Evolutionary conservation across 352 stramenopile genomes (phyloP), one percentile per base, ranked within the genome.

Genomic region (Thraustotheca clavata): DNA sequence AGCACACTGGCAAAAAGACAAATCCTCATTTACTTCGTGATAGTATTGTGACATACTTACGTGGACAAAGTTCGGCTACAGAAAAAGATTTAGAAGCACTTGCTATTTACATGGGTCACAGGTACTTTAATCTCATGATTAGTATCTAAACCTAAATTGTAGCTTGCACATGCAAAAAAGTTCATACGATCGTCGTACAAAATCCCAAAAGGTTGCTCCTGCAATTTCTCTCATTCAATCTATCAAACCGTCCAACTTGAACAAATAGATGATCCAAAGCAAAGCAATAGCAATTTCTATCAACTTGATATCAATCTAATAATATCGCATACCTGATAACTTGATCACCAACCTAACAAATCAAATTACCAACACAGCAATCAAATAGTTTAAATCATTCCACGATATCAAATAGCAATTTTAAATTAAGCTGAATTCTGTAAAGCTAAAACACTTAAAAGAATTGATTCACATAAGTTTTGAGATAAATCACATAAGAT

Each of bases 81-180:
- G 76, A 84, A 43, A 82, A 83, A 67, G 72, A 76, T 62, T 62
- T 85, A 20, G 76, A 89, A 59, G 77, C 77, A 8, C 66, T 85
- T 31, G 76, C 79, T 3, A 71, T 89, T 18, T 89, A 77, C 46
- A 89, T 89, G 79, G 79, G 79, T 3, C 79, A 88, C 68, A 80
- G 70, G 18, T 65, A 65, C 20, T 9, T 8, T 55, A 49, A 63
- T 14, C 34, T 54, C n/a, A 11, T 2, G 43, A 14, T 52, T 14
- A 18, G 43, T 3, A 2, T 9, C 6, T 9, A 31, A 4, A 34
- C 29, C 24, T 33, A 8, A 49, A 12, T 16, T 12, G 14, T 20
- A 65, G 57, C 57, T 76, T 88, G 41, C 55, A 74, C 50, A 86
- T 88, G 79, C 79, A 88, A 73, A 60, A 77, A 22, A 75, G 73